phyloP scores from a whole-genome alignment of 495 filamentous ascomycete species.

The Penicillium tannophilum region DNA sequence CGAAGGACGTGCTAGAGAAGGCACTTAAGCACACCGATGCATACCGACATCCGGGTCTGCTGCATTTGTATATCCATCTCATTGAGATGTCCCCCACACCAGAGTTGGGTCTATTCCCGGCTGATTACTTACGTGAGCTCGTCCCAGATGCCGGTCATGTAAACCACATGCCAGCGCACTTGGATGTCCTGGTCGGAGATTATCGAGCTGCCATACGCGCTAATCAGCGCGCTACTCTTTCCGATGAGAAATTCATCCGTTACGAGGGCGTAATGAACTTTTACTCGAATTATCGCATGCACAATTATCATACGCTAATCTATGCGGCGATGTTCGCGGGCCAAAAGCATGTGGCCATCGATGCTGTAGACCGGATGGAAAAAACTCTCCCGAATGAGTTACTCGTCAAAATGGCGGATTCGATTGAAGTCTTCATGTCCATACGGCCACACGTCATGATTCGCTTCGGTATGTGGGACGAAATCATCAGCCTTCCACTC shows the following conservation, averaged over 20 bases:
- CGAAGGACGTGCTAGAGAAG: slow-evolving; percentile 56
- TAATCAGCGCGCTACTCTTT: slow-evolving; percentile 56
- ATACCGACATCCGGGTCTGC: slow-evolving; percentile 56
- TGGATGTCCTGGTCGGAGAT: slow-evolving; percentile 65
- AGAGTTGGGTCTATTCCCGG: slow-evolving; percentile 53
- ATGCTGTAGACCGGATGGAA: slow-evolving; percentile 54
- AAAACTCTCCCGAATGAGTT: slow-evolving; percentile 54
- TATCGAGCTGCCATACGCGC: slow-evolving; percentile 59
- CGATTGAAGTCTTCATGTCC: slow-evolving; percentile 61
- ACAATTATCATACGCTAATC: slow-evolving; percentile 64
- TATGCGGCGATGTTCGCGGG: slow-evolving; percentile 72
- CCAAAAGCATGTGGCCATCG: slow-evolving; percentile 52
- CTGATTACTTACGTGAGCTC: slow-evolving; percentile 59
- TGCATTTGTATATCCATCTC: slow-evolving; percentile 69
- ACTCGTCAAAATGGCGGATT: slow-evolving; percentile 65
- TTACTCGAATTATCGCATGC: slow-evolving; percentile 65
- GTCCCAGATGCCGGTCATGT: slow-evolving; percentile 65
- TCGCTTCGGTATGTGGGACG: slow-evolving; percentile 65
- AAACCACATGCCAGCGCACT: slow-evolving; percentile 68
- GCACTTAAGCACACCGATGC: slow-evolving; percentile 40
- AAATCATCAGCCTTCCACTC: slow-evolving; percentile 49
- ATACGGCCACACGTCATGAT: slow-evolving; percentile 63
- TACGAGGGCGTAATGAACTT: slow-evolving; percentile 56
- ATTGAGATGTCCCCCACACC: slow-evolving; percentile 68
- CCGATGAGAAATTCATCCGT: slow-evolving; percentile 54